Evolutionary conservation across 352 stramenopile species (phyloP).

Genomic region (Phytophthora sansomeana): DNA sequence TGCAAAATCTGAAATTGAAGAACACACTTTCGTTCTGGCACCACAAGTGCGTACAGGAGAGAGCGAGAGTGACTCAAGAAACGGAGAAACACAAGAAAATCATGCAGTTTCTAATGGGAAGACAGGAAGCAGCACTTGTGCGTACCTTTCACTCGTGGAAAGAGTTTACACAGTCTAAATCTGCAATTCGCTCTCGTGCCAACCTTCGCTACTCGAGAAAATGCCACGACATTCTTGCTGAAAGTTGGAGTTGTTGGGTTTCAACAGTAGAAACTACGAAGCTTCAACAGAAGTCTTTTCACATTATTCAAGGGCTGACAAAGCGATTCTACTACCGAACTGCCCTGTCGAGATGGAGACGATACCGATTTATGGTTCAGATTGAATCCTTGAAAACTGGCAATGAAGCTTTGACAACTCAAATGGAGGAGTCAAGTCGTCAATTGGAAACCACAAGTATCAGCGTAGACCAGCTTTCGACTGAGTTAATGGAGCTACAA

Average conservation of each 20-base stretch:
- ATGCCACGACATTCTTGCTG: conserved; percentile 1
- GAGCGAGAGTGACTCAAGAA: conserved; percentile 8
- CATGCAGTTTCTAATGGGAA: conserved; percentile 46
- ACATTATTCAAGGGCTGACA: conserved; percentile 6
- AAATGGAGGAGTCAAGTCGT: conserved; percentile 21
- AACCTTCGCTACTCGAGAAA: conserved; percentile 13
- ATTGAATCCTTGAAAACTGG: conserved; percentile 12
- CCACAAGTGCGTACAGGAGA: conserved; percentile 15
- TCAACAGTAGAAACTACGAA: conserved; percentile 8
- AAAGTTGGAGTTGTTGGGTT: conserved; percentile 22
- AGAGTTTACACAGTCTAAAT: conserved; percentile 8
- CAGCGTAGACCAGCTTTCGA: conserved; percentile 25
- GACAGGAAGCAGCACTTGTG: conserved; percentile 30
- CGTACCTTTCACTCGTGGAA: conserved; percentile 47
- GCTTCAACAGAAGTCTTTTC: conserved; percentile 12
- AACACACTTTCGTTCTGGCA: conserved; percentile 21
- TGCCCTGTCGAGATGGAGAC: conserved; percentile 38
- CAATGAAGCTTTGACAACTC: conserved; percentile 10
- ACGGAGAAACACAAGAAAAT: conserved; percentile 44
- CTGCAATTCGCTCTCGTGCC: conserved; percentile 8
- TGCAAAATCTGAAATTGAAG: conserved; percentile 9
- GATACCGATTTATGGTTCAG: conserved; percentile 23
- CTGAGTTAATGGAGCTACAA: conserved; percentile 21
- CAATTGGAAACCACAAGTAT: conserved; percentile 16
- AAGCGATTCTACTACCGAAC: conserved; percentile 25